phyloP scores from a whole-genome alignment of 305 asterid species.

The Solanum chacoense region DNA sequence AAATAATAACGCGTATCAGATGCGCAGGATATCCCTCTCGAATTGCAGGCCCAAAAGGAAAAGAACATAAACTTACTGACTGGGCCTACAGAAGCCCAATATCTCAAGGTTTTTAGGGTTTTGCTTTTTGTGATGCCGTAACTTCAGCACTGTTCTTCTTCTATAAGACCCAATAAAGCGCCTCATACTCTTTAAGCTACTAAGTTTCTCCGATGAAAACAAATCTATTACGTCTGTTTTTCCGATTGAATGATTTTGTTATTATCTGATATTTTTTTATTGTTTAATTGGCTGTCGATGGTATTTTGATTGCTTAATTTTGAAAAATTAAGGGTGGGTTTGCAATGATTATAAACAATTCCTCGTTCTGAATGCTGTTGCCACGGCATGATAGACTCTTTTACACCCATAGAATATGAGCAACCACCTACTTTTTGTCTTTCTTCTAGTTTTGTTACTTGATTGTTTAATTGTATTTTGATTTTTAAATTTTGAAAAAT shows the following conservation, averaged over 20 bases:
- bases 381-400: conserved; percentile 54
- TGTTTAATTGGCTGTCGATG: not conserved
- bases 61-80: not conserved
- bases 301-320: not conserved
- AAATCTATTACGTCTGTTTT: accelerated
- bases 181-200: not conserved
- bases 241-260: not conserved
- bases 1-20: too few relatives aligned
- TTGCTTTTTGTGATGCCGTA: not conserved
- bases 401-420: conserved; percentile 84
- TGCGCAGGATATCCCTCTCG: too few relatives aligned
- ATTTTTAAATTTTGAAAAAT: not conserved
- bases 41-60: not conserved
- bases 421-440: not conserved
- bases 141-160: not conserved
- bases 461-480: not conserved
- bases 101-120: not conserved
- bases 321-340: not conserved
- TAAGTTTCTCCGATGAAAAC: not conserved
- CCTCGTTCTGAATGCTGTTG: conserved; percentile 65
- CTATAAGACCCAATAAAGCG: not conserved
- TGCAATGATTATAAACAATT: conserved; percentile 58
- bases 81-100: not conserved
- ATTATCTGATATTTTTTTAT: not conserved
- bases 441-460: not conserved